A percentile compares a stretch with the other conserved stretches of the same genome.
Conservation (phyloP, 1,284 basidiomycete genomes). For the Phenoliferia sp. region DNA sequence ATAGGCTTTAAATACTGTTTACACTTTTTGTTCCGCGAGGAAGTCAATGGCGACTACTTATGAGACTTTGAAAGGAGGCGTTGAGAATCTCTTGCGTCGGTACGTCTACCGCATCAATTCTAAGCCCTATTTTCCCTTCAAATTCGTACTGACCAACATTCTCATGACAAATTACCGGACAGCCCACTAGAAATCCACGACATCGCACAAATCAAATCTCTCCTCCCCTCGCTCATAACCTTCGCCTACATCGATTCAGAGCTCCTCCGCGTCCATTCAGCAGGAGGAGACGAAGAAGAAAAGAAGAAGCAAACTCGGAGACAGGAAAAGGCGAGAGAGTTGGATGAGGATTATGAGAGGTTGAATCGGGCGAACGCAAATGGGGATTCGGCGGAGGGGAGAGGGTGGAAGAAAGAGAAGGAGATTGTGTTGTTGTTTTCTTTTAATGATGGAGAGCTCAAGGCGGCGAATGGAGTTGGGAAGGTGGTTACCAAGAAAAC, state of each 20-base stretch:
- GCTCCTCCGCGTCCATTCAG: constrained; percentile 58
- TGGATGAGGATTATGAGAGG: constrained; percentile 39
- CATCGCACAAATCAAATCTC: constrained; percentile 82
- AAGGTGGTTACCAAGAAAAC: constrained; percentile 35
- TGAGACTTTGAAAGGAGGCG: constrained; percentile 65
- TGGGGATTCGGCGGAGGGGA: constrained; percentile 1
- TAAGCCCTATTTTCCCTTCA: neutral
- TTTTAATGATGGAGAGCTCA: constrained; percentile 46
- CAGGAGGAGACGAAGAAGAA: constrained; percentile 13
- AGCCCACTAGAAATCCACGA: constrained; percentile 73
- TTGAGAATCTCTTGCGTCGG: constrained; percentile 71
- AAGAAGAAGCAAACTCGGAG: constrained; percentile 16
- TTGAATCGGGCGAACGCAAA: constrained; percentile 10
- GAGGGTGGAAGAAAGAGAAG: constrained; percentile 33
- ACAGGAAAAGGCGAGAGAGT: constrained; percentile 30
- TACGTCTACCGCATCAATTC: constrained; percentile 39
- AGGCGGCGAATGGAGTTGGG: constrained; percentile 40
- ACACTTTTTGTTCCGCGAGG: constrained; percentile 78
- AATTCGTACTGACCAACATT: neutral
- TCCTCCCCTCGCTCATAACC: constrained; percentile 71
- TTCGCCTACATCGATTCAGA: constrained; percentile 74
- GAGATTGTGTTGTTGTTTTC: constrained; percentile 40
- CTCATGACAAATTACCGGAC: neutral
- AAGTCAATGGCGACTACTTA: constrained; percentile 80
- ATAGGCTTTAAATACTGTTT: constrained; percentile 81